Percentiles rank a stretch among this genome's conserved stretches.
Evolutionary conservation across 495 filamentous ascomycete species (phyloP).

Genomic region (Penicillium salamii): DNA sequence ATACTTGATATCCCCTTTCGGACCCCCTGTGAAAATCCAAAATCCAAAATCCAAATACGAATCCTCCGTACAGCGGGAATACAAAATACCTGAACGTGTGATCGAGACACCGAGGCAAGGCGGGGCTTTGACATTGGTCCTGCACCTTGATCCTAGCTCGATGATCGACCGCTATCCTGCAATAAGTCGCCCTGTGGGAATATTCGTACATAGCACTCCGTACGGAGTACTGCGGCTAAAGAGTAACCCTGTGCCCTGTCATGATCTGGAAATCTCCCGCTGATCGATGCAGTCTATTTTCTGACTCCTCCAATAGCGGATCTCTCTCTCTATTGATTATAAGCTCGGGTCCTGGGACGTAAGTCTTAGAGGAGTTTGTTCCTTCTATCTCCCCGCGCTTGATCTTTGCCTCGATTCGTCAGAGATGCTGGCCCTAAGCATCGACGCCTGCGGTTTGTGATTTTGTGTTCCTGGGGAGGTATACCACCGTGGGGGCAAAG

Average conservation of each 20-base stretch:
- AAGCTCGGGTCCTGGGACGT: constrained; percentile 34
- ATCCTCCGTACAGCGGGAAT: too few relatives aligned
- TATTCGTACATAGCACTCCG: too few relatives aligned
- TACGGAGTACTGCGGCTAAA: too few relatives aligned
- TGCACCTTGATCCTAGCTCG: constrained; percentile 35
- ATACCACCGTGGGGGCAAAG: too few relatives aligned
- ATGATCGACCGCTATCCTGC: constrained; percentile 48
- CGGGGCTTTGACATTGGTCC: constrained; percentile 24
- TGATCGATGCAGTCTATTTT: constrained; percentile 44
- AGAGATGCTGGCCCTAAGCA: constrained; percentile 36
- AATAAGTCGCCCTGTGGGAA: constrained; percentile 41
- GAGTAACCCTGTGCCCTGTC: constrained; percentile 44
- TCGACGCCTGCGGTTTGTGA: constrained; percentile 24
- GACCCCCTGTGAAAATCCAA: too few relatives aligned
- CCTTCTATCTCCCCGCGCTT: constrained; percentile 2
- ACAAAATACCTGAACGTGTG: too few relatives aligned
- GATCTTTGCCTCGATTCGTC: constrained; percentile 14
- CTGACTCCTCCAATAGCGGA: constrained; percentile 47
- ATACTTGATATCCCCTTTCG: too few relatives aligned
- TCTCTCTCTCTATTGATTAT: constrained; percentile 35
- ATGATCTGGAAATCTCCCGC: constrained; percentile 41
- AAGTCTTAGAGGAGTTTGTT: constrained; percentile 24
- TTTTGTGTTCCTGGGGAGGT: background rate
- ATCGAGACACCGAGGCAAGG: constrained; percentile 22
- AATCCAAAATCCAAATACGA: too few relatives aligned